Evolutionary conservation across 2,329 filamentous ascomycete species (phyloP), one percentile per base, ranked within the genome.

Genomic region (Nemania diffusa): DNA sequence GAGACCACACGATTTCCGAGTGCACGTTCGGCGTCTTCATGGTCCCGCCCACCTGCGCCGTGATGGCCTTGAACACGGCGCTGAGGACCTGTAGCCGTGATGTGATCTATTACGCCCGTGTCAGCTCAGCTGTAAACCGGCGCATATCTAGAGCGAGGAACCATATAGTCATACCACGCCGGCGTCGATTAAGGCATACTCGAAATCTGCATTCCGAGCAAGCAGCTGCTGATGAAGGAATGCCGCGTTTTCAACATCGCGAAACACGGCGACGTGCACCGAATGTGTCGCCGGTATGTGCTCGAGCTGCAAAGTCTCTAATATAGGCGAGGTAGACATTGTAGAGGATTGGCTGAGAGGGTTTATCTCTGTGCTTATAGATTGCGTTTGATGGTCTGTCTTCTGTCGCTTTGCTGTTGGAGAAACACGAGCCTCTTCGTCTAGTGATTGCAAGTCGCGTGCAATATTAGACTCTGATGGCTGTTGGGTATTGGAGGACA

Each of bases 121-220:
- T 64, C 24, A 56, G 32, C 9, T 27, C 8, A 34, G n/a, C 15
- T 15, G 4, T 46, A 7, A 7, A 11, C 2, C 11, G 17, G 3
- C 5, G 40, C n/a, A 44, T 44, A 20, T n/a, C 9, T 44, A 40
- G 13, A 15, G 37, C 15, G 37, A 40, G 15, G 17, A 44, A 44
- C 2, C 6, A 20, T 6, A 17, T 20, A 20, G n/a, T 44, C 40
- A 68, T 84, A 94, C 91, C 78, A 92, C 88, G 52, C 88, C 89
- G 22, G 94, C 94, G 81, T 99, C 95, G 53, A 99, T 87, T 72
- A 99, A 92, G 37, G 94, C 94, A 83, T 98, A 98, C 80, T 98
- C 94, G 74, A 94, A 98, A 8, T 91, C 90, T 11, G 88, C 76
- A 77, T 98, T 97, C 59, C 92, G 92, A 5, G 88, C 86, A n/a